These are phyloP conservation scores for Colletotrichum musicola DNA, from an alignment of 2,329 filamentous ascomycete genomes.

Conservation along the genomic window DNA sequence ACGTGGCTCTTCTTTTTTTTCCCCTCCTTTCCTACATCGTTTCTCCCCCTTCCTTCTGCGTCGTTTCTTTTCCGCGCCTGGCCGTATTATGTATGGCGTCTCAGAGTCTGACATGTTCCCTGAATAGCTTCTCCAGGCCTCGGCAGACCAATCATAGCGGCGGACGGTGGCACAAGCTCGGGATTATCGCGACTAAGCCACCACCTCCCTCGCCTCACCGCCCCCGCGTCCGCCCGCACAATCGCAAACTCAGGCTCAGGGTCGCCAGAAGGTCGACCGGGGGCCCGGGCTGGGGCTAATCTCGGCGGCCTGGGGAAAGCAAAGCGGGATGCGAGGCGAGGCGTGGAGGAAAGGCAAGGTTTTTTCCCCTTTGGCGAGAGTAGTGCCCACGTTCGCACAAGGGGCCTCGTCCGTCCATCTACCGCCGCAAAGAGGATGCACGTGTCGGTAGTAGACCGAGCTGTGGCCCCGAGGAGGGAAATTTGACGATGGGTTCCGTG, in stretches of 20 bases:
- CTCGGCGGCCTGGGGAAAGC: conserved; percentile 36
- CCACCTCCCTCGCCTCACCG: conserved; percentile 35
- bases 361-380: not conserved
- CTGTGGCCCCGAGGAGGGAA: conserved; percentile 26
- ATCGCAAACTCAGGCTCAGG: conserved; percentile 22
- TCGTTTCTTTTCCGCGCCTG: conserved; percentile 2
- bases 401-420: not conserved
- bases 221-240: conserved; percentile 35
- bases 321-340: conserved; percentile 27
- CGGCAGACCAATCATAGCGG: conserved; percentile 31
- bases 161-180: conserved; percentile 36
- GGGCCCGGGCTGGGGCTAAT: conserved; percentile 34
- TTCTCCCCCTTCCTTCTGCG: not conserved
- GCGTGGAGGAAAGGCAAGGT: conserved; percentile 6
- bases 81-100: not conserved
- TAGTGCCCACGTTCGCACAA: conserved; percentile 5
- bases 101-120: conserved; percentile 14
- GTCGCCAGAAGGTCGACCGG: conserved; percentile 7
- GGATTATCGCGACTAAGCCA: conserved; percentile 35
- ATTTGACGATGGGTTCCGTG: conserved; percentile 9
- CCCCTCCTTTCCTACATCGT: too few relatives aligned
- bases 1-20: too few relatives aligned
- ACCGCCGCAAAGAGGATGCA: conserved; percentile 20
- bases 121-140: conserved; percentile 28
- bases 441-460: conserved; percentile 38